Evolutionary conservation across 192 early-diverging fungal species (phyloP).

Genomic region (Neocallimastix lanati): DNA sequence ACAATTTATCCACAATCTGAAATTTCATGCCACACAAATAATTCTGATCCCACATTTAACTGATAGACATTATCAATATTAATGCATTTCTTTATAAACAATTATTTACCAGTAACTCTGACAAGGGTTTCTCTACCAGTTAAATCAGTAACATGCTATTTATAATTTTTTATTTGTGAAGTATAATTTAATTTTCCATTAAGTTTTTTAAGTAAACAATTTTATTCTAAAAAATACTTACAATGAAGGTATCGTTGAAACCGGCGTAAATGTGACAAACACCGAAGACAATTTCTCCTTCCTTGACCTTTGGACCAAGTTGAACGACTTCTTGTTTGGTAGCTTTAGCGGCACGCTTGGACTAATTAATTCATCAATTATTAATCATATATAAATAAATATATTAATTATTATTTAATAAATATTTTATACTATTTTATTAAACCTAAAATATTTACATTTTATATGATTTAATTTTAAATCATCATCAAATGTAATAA

Average conservation of each 20-base stretch:
- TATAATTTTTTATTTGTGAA: background rate
- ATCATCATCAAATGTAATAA: no score
- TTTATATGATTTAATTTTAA: no score
- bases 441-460: no score
- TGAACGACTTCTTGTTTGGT: conserved; percentile 72
- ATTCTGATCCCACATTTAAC: background rate
- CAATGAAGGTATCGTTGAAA: conserved; percentile 99
- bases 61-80: background rate
- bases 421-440: no score
- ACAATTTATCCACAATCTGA: background rate
- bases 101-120: conserved; percentile 82
- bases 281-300: conserved; percentile 96
- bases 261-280: conserved; percentile 99
- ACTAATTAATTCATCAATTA: background rate
- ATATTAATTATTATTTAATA: no score
- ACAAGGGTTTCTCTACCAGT: conserved; percentile 97
- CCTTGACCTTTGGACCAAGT: conserved; percentile 91
- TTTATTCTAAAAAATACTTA: conserved; percentile 6
- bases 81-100: background rate
- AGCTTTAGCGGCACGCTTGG: conserved; percentile 10
- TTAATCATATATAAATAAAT: no score
- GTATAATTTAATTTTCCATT: background rate
- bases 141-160: conserved; percentile 90
- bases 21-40: background rate
- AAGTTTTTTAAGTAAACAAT: no score